Conservation (phyloP, 1,284 basidiomycete genomes). For the Heterobasidion parviporum region DNA sequence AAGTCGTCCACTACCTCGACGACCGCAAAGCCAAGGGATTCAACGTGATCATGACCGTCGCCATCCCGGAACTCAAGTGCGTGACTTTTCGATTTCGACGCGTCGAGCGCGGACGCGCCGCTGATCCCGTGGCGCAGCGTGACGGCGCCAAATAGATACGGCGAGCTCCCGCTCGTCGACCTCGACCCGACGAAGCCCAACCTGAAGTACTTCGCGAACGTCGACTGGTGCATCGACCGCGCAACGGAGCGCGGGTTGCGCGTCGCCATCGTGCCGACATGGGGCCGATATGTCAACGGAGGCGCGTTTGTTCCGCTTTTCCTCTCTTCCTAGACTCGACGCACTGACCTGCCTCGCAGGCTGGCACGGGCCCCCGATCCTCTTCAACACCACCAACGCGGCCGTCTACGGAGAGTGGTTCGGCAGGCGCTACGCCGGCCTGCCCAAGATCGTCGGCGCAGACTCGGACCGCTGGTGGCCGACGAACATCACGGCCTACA, state of each 20-base stretch:
- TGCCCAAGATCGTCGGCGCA: background rate
- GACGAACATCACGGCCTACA: background rate
- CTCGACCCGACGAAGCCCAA: background rate
- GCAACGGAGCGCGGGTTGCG: background rate
- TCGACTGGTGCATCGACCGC: background rate
- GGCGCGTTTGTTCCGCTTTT: background rate
- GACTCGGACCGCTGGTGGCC: background rate
- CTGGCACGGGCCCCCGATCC: background rate
- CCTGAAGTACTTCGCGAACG: background rate
- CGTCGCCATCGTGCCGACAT: background rate
- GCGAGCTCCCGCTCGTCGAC: background rate
- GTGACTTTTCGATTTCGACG: background rate
- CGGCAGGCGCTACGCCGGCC: background rate
- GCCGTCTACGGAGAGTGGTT: background rate
- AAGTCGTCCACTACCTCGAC: background rate
- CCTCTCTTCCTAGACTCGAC: background rate
- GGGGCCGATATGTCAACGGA: background rate
- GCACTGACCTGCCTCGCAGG: background rate
- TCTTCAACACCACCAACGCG: background rate
- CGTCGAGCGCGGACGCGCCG: no score
- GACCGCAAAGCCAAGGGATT: background rate
- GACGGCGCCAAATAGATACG: background rate
- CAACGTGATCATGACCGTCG: background rate
- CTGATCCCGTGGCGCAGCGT: background rate
- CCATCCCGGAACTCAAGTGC: background rate